Evolutionary conservation across 805 yeast genomes (phyloP), one percentile per base, ranked within the genome.

Genomic region (Saturnispora sekii): DNA sequence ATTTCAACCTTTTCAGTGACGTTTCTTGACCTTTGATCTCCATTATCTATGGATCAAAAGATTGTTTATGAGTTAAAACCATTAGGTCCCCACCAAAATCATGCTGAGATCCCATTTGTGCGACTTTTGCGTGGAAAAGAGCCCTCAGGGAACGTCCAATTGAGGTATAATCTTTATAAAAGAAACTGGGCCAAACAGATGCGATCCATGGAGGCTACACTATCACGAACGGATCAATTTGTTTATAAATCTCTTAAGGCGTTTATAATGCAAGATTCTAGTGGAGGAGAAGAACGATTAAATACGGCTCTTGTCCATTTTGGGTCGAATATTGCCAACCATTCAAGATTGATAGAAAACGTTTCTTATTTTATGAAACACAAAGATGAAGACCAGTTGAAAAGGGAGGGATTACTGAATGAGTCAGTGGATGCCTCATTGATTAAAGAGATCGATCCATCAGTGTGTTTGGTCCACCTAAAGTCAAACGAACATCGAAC

Each of bases 61-160:
- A 60, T 57, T 32, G 48, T 59, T 1, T 61, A 61, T 44, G 64
- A 62, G 43, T 33, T 58, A 26, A 50, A 48, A 18, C 51, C 54
- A 3, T 21, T 5, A 5, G 30, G 41, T 35, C 16, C 11, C 10
- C 46, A 43, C 10, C 32, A 32, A 4, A 42, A 32, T n/a, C 28
- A 40, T 5, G 47, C 38, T 4, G 40, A 51, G 3, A 48, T 62
- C 6, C 77, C 77, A 10, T 70, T 74, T 56, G 62, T 68, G 7
- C 56, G 60, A 38, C 56, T 74, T 6, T 48, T 73, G 33, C 64
- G 66, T 14, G 77, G 76, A 1, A 49, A 60, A 12, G 80, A 75
- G 52, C 62, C 72, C 1, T 45, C 51, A 4, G 61, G 57, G 1
- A 63, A 66, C 44, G 62, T 65, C 18, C 45, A 58, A 16, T 52